phyloP scores from a whole-genome alignment of 2,329 filamentous ascomycete genomes.

The Zarea fungicola region DNA sequence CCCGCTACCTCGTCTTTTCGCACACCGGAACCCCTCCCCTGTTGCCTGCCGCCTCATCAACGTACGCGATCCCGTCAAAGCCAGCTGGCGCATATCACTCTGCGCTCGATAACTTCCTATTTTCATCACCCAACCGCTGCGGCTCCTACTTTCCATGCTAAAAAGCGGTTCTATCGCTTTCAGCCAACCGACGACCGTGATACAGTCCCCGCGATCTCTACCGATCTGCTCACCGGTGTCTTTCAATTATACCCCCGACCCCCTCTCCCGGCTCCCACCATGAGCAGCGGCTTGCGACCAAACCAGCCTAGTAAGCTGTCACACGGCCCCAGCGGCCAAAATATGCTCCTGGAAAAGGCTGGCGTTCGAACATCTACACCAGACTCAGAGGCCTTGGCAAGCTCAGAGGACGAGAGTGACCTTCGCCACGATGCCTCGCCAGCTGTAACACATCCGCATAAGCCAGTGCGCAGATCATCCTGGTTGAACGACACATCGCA shows the following conservation, averaged over 20 bases:
- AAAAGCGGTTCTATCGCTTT: constrained; percentile 7
- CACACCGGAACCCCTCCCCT: background rate
- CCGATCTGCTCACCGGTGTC: too few species aligned
- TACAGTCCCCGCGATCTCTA: background rate
- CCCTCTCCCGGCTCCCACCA: constrained; percentile 33
- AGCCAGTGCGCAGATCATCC: constrained; percentile 67
- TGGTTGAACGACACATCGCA: constrained; percentile 83
- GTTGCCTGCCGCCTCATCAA: background rate
- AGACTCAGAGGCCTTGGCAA: constrained; percentile 88
- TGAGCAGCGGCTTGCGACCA: constrained; percentile 50
- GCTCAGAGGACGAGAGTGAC: constrained; percentile 88
- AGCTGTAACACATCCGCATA: constrained; percentile 45
- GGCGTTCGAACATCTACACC: constrained; percentile 80
- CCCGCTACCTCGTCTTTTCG: background rate
- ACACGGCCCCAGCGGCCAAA: constrained; percentile 51
- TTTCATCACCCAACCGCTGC: background rate
- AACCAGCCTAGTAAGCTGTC: constrained; percentile 47
- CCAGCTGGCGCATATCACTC: background rate
- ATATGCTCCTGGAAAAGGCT: constrained; percentile 67
- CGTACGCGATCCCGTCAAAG: background rate
- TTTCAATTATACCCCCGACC: too few species aligned
- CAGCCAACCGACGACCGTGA: constrained; percentile 10
- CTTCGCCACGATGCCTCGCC: constrained; percentile 51
- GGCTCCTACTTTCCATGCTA: background rate
- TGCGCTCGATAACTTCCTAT: background rate